These are phyloP conservation scores for Coelastrella sp. DNA, from an alignment of 139 green algal genomes.

Conservation along the genomic window DNA sequence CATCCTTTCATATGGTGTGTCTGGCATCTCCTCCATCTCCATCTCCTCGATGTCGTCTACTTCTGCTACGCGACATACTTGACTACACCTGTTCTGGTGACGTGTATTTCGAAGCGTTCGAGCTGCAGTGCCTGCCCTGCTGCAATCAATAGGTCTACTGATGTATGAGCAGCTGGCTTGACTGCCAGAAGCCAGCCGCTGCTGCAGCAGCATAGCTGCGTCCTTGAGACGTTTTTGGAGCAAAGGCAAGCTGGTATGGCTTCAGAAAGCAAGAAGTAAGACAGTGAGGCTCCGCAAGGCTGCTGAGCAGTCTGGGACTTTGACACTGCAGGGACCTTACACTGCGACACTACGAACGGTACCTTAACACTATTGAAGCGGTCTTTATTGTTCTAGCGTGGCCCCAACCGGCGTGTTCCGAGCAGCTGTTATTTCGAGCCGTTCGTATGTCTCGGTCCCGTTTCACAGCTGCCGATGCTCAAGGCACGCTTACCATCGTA, in stretches of 20 bases:
- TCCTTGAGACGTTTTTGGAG: not conserved
- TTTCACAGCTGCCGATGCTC: too few relatives aligned
- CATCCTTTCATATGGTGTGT: conserved; percentile 8
- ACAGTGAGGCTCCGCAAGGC: not conserved
- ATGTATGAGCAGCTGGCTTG: conserved; percentile 37
- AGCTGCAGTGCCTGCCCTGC: not conserved
- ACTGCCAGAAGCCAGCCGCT: conserved; percentile 37
- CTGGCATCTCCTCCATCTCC: not conserved
- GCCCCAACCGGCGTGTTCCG: too few relatives aligned
- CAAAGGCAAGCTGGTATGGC: not conserved
- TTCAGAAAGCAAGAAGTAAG: not conserved
- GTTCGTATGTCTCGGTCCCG: too few relatives aligned
- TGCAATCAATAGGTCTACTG: not conserved
- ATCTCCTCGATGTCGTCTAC: not conserved
- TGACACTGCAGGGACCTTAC: too few relatives aligned
- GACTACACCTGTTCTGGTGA: not conserved
- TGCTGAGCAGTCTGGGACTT: not conserved
- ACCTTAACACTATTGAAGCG: too few relatives aligned
- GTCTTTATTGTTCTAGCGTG: too few relatives aligned
- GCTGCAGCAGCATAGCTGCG: not conserved
- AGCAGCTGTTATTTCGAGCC: too few relatives aligned
- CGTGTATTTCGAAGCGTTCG: not conserved
- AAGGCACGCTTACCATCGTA: too few relatives aligned
- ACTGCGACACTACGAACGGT: too few relatives aligned
- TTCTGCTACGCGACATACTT: not conserved